Evolutionary conservation across 768 basidiomycete genomes (phyloP).

Genomic region (Pleurotus platypus): DNA sequence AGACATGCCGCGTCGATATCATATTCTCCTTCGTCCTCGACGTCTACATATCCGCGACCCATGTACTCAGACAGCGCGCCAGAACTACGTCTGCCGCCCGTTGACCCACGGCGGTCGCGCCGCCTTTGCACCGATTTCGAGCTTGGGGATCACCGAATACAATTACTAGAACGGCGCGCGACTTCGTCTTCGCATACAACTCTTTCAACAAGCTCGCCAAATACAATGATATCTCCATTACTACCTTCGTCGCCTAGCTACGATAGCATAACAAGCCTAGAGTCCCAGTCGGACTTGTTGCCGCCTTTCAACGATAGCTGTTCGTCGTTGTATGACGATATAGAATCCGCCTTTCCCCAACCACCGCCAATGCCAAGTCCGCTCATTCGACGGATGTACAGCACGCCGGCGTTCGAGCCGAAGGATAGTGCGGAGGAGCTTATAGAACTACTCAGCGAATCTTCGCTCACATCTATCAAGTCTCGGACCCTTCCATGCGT

Average conservation of each 20-base stretch:
- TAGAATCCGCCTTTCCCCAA: slow-evolving; percentile 32
- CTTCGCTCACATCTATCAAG: background rate
- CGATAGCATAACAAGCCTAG: background rate
- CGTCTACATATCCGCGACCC: background rate
- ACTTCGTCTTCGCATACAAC: background rate
- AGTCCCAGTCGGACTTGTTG: background rate
- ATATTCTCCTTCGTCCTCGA: background rate
- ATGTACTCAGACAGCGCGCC: background rate
- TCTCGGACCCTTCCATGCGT: background rate
- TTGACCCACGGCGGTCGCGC: background rate
- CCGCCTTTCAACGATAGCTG: slow-evolving; percentile 25
- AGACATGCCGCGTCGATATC: background rate
- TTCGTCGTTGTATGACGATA: slow-evolving; percentile 30
- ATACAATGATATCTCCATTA: too few species aligned
- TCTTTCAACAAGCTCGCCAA: background rate
- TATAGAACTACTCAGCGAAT: background rate
- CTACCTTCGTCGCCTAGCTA: background rate
- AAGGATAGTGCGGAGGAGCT: slow-evolving; percentile 22
- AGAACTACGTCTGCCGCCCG: background rate
- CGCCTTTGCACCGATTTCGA: background rate
- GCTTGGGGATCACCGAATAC: background rate
- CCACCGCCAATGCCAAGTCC: slow-evolving; percentile 38
- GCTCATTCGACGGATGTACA: slow-evolving; percentile 38
- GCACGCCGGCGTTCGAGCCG: slow-evolving; percentile 35
- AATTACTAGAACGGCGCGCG: background rate